phyloP scores from a whole-genome alignment of 306 rosid genomes.

The Cicer cuneatum region DNA sequence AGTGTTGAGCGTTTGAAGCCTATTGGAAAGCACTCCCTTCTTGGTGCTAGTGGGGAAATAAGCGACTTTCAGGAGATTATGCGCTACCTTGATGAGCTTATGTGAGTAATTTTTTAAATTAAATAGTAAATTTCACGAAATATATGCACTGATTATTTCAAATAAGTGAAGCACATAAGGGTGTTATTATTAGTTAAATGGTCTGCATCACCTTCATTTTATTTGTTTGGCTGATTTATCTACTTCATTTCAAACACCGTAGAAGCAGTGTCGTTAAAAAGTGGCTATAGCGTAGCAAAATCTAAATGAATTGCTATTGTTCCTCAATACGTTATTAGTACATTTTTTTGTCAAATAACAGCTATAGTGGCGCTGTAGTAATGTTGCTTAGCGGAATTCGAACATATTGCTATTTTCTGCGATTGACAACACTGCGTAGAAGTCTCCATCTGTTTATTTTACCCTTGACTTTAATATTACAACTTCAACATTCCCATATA shows the following conservation, averaged over 20 bases:
- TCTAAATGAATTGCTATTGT: too few relatives aligned
- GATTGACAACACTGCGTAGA: too few relatives aligned
- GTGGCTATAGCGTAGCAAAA: too few relatives aligned
- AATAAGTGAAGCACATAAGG: constrained; percentile 12
- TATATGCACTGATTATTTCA: constrained; percentile 43
- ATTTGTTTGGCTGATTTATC: not conserved
- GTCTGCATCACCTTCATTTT: constrained; percentile 20
- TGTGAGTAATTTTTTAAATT: constrained; percentile 55
- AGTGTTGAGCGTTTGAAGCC: constrained; percentile 86
- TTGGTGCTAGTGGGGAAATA: constrained; percentile 94
- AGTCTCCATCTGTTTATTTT: not conserved
- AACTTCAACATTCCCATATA: constrained; percentile 34
- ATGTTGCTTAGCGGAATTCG: too few relatives aligned
- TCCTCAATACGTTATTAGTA: too few relatives aligned
- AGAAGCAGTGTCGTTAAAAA: not conserved
- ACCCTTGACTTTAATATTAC: not conserved
- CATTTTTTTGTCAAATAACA: too few relatives aligned
- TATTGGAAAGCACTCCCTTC: constrained; percentile 86
- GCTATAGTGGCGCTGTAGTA: too few relatives aligned
- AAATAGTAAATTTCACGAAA: not conserved
- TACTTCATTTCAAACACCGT: constrained; percentile 4
- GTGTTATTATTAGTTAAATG: constrained; percentile 26
- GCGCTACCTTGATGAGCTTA: constrained; percentile 79
- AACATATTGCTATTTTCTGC: too few relatives aligned
- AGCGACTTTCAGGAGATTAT: constrained; percentile 94